Percentiles rank a stretch among this genome's conserved stretches.
Evolutionary conservation across 2,329 filamentous ascomycete species (phyloP).

Genomic region (Aspergillus texensis): DNA sequence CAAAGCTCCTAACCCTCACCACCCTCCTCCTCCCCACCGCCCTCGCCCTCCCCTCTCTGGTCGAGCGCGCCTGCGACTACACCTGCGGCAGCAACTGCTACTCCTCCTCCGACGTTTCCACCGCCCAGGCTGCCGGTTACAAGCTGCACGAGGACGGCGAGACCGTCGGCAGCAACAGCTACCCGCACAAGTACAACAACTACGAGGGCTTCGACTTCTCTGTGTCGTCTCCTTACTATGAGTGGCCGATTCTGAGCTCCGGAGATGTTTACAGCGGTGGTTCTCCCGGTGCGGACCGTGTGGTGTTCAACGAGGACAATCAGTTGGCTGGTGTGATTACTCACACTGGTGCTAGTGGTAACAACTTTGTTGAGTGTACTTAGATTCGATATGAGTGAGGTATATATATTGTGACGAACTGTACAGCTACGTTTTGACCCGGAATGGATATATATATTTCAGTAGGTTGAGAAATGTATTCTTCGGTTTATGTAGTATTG

Average conservation of each 20-base stretch:
- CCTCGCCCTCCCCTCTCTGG: conserved; percentile 29
- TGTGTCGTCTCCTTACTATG: conserved; percentile 61
- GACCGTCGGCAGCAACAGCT: conserved; percentile 42
- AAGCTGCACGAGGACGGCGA: conserved; percentile 48
- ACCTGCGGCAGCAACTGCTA: conserved; percentile 60
- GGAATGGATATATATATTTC: not conserved
- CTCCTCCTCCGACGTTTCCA: conserved; percentile 51
- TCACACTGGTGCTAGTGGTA: conserved; percentile 69
- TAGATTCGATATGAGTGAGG: conserved; percentile 3
- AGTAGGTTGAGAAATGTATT: not conserved
- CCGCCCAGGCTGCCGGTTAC: conserved; percentile 57
- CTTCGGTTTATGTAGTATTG: not conserved
- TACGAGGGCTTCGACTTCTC: conserved; percentile 64
- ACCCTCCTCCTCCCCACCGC: conserved; percentile 25
- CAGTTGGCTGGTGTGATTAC: conserved; percentile 67
- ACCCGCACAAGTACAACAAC: conserved; percentile 65
- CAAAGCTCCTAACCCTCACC: conserved; percentile 7
- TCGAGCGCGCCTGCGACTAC: conserved; percentile 49
- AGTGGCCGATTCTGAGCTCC: conserved; percentile 61
- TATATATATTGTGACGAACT: not conserved
- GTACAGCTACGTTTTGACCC: not conserved
- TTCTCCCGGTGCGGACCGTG: conserved; percentile 67
- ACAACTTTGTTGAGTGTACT: conserved; percentile 67
- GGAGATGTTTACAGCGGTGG: conserved; percentile 59
- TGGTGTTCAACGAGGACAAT: conserved; percentile 63